These are phyloP conservation scores for Globisporangium cylindrosporum DNA, from an alignment of 352 stramenopile species.

Conservation along the genomic window DNA sequence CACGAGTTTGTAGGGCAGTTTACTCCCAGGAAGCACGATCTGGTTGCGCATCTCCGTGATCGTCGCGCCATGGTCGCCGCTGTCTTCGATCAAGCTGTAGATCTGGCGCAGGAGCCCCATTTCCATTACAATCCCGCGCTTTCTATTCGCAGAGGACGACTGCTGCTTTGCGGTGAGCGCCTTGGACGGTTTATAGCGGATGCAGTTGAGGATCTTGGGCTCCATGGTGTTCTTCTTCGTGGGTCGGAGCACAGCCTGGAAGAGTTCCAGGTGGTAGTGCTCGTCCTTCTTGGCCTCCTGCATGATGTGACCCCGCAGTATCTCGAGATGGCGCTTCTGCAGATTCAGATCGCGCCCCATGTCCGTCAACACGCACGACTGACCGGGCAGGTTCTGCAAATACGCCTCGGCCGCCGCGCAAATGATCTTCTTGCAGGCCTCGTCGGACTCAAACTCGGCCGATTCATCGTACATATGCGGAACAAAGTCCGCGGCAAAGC, in stretches of 20 bases:
- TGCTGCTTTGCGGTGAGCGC: neutral
- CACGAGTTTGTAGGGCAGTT: constrained; percentile 77
- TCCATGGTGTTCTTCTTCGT: constrained; percentile 49
- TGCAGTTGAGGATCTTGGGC: constrained; percentile 78
- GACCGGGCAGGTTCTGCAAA: constrained; percentile 49
- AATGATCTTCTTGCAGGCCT: constrained; percentile 71
- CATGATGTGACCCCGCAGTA: constrained; percentile 61
- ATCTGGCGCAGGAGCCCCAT: constrained; percentile 67
- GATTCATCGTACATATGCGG: constrained; percentile 68
- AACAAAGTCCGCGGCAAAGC: constrained; percentile 56
- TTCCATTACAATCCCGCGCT: constrained; percentile 56
- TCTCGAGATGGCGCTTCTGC: constrained; percentile 67
- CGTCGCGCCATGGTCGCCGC: constrained; percentile 53
- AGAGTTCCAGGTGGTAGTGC: constrained; percentile 60
- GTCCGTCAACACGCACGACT: constrained; percentile 68
- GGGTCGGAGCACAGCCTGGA: constrained; percentile 68
- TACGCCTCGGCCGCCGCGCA: constrained; percentile 53
- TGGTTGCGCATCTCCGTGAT: constrained; percentile 75
- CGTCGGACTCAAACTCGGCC: constrained; percentile 80
- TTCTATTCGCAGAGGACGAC: neutral
- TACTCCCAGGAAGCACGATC: constrained; percentile 68
- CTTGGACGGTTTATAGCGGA: constrained; percentile 52
- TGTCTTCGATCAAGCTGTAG: constrained; percentile 69
- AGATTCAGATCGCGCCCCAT: constrained; percentile 63
- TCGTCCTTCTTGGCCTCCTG: constrained; percentile 68